phyloP scores from a whole-genome alignment of 2,329 filamentous ascomycete genomes.

The Penicillium concentricum region DNA sequence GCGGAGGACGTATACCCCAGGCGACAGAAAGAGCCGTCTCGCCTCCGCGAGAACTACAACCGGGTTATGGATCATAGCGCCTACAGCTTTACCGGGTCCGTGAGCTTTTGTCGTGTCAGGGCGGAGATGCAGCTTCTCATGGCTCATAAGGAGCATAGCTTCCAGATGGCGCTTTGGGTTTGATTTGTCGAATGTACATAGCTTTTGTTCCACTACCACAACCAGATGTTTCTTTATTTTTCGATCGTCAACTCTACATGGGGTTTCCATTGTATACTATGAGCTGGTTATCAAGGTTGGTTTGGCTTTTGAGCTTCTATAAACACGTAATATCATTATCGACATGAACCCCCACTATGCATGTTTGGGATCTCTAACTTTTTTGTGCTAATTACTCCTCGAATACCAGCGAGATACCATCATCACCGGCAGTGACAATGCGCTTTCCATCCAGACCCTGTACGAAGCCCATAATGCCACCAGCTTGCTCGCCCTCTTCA shows the following conservation, averaged over 20 bases:
- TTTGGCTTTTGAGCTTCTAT: conserved; percentile 7
- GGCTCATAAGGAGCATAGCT: conserved; percentile 7
- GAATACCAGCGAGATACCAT: conserved; percentile 54
- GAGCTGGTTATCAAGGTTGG: not conserved
- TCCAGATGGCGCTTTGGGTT: conserved; percentile 32
- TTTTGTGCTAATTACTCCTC: conserved; percentile 31
- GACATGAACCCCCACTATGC: conserved; percentile 10
- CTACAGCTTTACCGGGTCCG: conserved; percentile 6
- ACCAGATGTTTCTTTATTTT: conserved; percentile 18
- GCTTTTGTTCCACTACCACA: conserved; percentile 31
- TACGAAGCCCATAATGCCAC: conserved; percentile 87
- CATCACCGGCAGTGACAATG: conserved; percentile 88
- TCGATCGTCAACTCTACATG: not conserved
- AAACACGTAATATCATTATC: conserved; percentile 27
- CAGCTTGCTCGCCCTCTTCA: conserved; percentile 70
- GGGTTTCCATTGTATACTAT: not conserved
- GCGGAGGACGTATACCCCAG: conserved; percentile 27
- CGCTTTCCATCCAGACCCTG: conserved; percentile 71
- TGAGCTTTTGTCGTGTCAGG: conserved; percentile 16
- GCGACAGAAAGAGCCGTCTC: conserved; percentile 14
- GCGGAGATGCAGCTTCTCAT: conserved; percentile 7
- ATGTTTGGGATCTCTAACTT: conserved; percentile 3
- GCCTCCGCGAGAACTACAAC: conserved; percentile 12
- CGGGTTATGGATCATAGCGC: conserved; percentile 8
- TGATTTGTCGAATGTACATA: conserved; percentile 39